These are phyloP conservation scores for Leccinellum rugosiceps DNA, from an alignment of 768 basidiomycete species.

Conservation along the genomic window DNA sequence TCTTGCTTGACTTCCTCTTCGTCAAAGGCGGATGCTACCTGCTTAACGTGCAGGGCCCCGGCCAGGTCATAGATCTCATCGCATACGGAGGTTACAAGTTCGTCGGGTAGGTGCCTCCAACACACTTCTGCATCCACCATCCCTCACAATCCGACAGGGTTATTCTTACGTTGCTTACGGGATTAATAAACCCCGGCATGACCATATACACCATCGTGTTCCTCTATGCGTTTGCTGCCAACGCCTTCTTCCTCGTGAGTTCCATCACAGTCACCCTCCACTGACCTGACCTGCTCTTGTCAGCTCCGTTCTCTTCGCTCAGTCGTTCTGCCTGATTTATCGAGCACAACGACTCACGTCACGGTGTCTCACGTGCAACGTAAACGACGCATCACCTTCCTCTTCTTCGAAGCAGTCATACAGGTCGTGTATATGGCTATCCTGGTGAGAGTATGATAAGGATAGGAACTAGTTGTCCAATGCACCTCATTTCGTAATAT, in stretches of 20 bases:
- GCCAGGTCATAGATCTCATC: constrained; percentile 75
- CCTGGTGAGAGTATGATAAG: constrained; percentile 57
- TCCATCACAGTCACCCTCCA: background rate
- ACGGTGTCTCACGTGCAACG: constrained; percentile 79
- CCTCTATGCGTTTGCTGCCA: constrained; percentile 82
- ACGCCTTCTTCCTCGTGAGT: constrained; percentile 89
- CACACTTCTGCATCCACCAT: background rate
- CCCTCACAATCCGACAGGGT: constrained; percentile 50
- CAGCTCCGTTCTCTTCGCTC: constrained; percentile 92
- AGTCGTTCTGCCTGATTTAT: constrained; percentile 79
- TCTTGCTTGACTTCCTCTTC: constrained; percentile 84
- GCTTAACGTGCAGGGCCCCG: constrained; percentile 75
- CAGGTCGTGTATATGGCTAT: constrained; percentile 88
- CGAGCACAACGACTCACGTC: constrained; percentile 40
- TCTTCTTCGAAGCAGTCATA: constrained; percentile 79
- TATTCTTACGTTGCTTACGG: constrained; percentile 73
- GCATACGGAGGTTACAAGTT: constrained; percentile 98
- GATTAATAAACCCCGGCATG: constrained; percentile 59
- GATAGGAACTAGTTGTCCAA: background rate
- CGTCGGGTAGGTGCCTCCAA: constrained; percentile 62
- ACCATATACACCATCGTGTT: constrained; percentile 72
- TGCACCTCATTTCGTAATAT: background rate
- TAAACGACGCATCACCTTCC: constrained; percentile 81
- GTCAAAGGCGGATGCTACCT: constrained; percentile 93
- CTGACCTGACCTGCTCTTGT: background rate